Evolutionary conservation across 441 rosid species (phyloP), one percentile per base, ranked within the genome.

Genomic region (Aleurites moluccanus): DNA sequence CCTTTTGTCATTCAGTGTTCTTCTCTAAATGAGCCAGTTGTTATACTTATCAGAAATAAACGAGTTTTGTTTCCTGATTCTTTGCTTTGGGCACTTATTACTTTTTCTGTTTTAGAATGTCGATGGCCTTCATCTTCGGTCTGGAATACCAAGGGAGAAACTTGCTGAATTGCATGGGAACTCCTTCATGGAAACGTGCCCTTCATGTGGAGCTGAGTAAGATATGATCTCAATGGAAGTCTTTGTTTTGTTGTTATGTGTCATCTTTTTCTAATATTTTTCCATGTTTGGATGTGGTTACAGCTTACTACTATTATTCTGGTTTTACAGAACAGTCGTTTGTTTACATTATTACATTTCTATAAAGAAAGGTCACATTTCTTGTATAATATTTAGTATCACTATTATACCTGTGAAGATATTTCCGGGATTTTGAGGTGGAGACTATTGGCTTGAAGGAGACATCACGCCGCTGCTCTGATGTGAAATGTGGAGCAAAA

Each of bases 131-230:
- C 99, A 95, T 83, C 96, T 93, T 78, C 95, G 99, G 63, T 95
- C 99, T 79, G 98, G 98, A 77, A 93, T 95, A 63, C 97, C 99
- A 64, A 89, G 99, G 86, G 94, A 90, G 82, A 95, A 95, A 83
- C 93, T 95, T 79, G 87, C 97, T 52, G 98, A 95, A 78, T 82
- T 93, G 81, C 98, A 95, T 80, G 97, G 99, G 69, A 86, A 95
- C 72, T 93, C 97, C 69, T 95, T 95, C 84, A 88, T 90, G 96
- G 99, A 95, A 82, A 78, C 80, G 79, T 95, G 98, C 71, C 85
- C 91, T 79, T 86, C 93, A 28, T 95, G 99, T 82, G 87, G 91
- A 71, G 84, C 79, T 4, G 97, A 92, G 99, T 95, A 89, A 88
- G 96, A 66, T 59, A 74, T 61, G 38, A 66, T 76, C 57, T 69